Evolutionary conservation across 163 green algal genomes (phyloP).

Genomic region (Chlamydomonas reinhardtii): DNA sequence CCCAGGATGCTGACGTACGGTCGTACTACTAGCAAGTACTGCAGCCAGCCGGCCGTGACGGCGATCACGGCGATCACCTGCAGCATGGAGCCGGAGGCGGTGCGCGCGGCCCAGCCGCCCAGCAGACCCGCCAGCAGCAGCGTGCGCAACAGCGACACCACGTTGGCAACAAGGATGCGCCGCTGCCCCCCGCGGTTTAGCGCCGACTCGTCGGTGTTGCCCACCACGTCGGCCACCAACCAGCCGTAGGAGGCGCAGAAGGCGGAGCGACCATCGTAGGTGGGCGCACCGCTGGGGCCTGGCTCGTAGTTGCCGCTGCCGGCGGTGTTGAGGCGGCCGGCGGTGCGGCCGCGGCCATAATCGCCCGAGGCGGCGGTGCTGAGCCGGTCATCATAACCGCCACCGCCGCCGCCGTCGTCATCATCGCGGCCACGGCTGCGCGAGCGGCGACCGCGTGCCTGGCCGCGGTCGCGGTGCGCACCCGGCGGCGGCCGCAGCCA

Average conservation of each 20-base stretch:
- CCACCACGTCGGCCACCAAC: conserved; percentile 33
- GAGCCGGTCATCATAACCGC: no score
- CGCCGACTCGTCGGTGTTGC: background rate
- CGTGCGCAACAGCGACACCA: conserved; percentile 4
- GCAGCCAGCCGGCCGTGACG: background rate
- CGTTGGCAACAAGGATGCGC: conserved; percentile 5
- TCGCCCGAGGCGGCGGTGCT: no score
- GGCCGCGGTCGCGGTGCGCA: background rate
- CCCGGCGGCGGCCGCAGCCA: background rate
- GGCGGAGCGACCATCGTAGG: background rate
- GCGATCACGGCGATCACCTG: background rate
- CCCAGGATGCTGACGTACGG: background rate
- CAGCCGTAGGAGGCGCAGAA: conserved; percentile 27
- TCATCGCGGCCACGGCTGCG: no score
- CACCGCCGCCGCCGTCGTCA: no score
- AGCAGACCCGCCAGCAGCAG: background rate
- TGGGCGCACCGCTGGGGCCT: background rate
- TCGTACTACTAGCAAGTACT: background rate
- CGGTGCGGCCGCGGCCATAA: no score
- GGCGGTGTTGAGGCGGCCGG: no score
- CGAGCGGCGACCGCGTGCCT: no score
- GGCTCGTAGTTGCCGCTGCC: no score
- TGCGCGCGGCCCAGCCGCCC: conserved; percentile 15
- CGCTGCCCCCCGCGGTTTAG: background rate
- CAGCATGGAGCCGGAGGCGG: background rate